Base-by-base conservation (phyloP, 1,284 basidiomycete species). In the Rhodotorula sp. region DNA sequence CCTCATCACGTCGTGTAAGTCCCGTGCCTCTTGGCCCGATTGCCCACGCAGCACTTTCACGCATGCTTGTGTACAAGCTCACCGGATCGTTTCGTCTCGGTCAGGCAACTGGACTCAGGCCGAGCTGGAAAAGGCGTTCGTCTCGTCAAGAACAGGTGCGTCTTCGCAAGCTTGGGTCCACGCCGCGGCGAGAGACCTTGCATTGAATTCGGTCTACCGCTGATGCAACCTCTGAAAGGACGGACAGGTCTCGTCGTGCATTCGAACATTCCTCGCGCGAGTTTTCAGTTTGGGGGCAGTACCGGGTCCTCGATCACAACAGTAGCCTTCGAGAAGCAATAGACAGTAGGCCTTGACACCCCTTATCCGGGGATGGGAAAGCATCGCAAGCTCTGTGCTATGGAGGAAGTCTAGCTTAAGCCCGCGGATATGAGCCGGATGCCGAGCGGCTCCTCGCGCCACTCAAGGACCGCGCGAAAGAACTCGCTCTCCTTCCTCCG, bases 31-130 rank as follows among this genome's bases (percentile, higher is more conserved):
- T 43, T 43, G 38, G 2, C 38, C 38, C 14, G 14, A 26, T 23
- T 7, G 5, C 19, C 49, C n/a, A 2, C n/a, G 15, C 1, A 18
- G 19, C 43, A n/a, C 4, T 10, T 38, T 19, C 15, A 23, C 3
- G n/a, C 38, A 21, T 10, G 1, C 12, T 7, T n/a, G 8, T n/a
- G 55, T 90, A 89, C 90, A 43, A 43, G 38, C 38, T 43, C 38
- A 43, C 38, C 38, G 38, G 10, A 12, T 43, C 12, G 38, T 10
- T 14, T 43, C 38, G 38, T 8, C 10, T 43, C 12, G 38, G 38
- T 43, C 38, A 12, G 95, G 93, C 79, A 95, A 95, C 79, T 95
- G 93, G 79, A 95, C 93, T 0, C 88, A 92, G 76, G 86, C 88
- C 0, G 93, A 95, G 79, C 81, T 95, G 52, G 86, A 84, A 71